Evolutionary conservation across 495 filamentous ascomycete species (phyloP).

Genomic region (Filosporella fistucella): DNA sequence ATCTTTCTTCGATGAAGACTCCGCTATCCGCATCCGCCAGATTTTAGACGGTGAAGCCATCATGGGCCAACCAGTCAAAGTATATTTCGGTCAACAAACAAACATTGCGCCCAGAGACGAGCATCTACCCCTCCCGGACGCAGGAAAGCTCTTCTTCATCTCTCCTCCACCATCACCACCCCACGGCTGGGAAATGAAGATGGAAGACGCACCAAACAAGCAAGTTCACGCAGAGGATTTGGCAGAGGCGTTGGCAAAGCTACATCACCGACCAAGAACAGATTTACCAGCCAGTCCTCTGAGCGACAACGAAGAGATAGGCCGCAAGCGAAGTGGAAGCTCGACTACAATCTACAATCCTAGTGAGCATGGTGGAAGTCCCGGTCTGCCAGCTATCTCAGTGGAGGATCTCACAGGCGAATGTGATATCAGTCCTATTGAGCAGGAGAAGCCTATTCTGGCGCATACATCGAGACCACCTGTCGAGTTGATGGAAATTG

Average conservation of each 20-base stretch:
- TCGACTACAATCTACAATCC: conserved; percentile 74
- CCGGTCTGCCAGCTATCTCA: conserved; percentile 79
- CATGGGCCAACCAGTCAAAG: conserved; percentile 63
- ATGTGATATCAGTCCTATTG: conserved; percentile 40
- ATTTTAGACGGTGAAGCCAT: conserved; percentile 67
- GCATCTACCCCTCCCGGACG: conserved; percentile 77
- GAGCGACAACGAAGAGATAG: conserved; percentile 12
- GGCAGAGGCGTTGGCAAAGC: conserved; percentile 67
- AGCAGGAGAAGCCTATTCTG: conserved; percentile 50
- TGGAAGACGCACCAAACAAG: conserved; percentile 91
- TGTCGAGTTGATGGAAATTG: conserved; percentile 75
- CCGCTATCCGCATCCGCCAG: conserved; percentile 67
- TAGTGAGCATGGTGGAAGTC: conserved; percentile 67
- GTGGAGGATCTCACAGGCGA: conserved; percentile 82
- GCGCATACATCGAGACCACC: conserved; percentile 81
- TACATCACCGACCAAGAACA: conserved; percentile 39
- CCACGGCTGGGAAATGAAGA: conserved; percentile 84
- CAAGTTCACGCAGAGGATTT: conserved; percentile 89
- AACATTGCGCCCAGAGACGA: conserved; percentile 50
- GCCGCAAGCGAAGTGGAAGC: conserved; percentile 38
- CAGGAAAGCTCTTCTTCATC: conserved; percentile 95
- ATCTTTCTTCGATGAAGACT: conserved; percentile 71
- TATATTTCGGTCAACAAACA: conserved; percentile 87
- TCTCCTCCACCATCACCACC: conserved; percentile 88
- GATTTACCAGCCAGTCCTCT: conserved; percentile 21